Conservation (phyloP, 2,329 filamentous ascomycete species). For the Trichoderma lentiforme region DNA sequence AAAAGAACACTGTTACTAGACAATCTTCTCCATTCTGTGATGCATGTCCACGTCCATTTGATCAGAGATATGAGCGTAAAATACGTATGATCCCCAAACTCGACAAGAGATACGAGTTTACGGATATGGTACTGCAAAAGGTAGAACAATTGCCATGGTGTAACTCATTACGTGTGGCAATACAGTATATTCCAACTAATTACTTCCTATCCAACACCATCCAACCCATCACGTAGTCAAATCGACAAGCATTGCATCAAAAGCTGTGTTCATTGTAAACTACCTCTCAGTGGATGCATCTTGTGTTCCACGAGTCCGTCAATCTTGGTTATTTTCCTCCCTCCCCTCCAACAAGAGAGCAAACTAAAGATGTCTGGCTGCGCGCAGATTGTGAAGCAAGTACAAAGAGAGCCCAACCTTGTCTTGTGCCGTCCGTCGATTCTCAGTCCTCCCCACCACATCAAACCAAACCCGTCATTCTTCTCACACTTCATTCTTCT, state of each 20-base stretch:
- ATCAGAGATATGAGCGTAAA: neutral
- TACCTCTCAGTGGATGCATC: neutral
- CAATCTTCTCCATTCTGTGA: neutral
- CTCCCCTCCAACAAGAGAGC: neutral
- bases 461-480: neutral
- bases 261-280: neutral
- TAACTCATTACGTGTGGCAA: neutral
- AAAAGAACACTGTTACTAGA: neutral
- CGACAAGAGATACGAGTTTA: neutral
- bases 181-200: neutral
- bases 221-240: neutral
- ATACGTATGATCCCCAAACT: neutral
- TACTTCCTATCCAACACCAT: neutral
- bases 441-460: neutral
- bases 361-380: neutral
- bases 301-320: neutral
- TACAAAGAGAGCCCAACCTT: neutral
- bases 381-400: neutral
- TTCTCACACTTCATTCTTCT: neutral
- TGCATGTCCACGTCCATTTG: neutral
- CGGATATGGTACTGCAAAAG: fast-evolving
- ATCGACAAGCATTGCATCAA: neutral
- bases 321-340: neutral
- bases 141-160: neutral
- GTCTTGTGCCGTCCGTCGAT: neutral